Evolutionary conservation across 1,284 basidiomycete species (phyloP).

Genomic region (Albatrellus sp.): DNA sequence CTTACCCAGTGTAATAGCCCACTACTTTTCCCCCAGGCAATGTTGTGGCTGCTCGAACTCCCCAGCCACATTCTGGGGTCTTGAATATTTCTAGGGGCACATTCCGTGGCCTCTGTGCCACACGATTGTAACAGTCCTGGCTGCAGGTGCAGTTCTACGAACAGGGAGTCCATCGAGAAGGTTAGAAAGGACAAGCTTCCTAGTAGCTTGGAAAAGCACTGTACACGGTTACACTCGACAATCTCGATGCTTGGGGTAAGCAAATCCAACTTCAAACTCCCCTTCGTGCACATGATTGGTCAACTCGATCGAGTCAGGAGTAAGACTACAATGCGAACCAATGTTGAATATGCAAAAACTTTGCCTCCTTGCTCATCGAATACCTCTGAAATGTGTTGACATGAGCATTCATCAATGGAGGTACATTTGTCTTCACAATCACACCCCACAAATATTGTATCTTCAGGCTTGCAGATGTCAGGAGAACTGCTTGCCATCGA

Average conservation of each 20-base stretch:
- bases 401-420: neutral
- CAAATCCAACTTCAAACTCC: slow-evolving; percentile 34
- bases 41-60: slow-evolving; percentile 20
- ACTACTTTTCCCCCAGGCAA: slow-evolving; percentile 41
- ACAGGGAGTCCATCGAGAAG: neutral
- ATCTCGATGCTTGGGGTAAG: slow-evolving; percentile 29
- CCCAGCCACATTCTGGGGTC: slow-evolving; percentile 23
- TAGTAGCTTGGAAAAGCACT: neutral
- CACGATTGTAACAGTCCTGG: slow-evolving; percentile 20
- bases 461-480: neutral
- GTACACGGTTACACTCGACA: slow-evolving; percentile 49
- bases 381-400: neutral
- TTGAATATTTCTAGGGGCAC: slow-evolving; percentile 24
- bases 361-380: neutral
- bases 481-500: neutral
- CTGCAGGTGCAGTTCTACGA: slow-evolving; percentile 16
- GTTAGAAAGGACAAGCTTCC: neutral
- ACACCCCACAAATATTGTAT: neutral
- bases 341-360: slow-evolving; percentile 1
- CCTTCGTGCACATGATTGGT: slow-evolving; percentile 21
- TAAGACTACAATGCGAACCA: neutral
- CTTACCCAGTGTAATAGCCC: slow-evolving; percentile 52
- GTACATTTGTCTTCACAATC: slow-evolving; percentile 1
- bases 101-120: slow-evolving; percentile 24
- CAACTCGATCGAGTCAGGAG: neutral